phyloP scores from a whole-genome alignment of 2,329 filamentous ascomycete genomes.

The Lasiodiplodia theobromae region DNA sequence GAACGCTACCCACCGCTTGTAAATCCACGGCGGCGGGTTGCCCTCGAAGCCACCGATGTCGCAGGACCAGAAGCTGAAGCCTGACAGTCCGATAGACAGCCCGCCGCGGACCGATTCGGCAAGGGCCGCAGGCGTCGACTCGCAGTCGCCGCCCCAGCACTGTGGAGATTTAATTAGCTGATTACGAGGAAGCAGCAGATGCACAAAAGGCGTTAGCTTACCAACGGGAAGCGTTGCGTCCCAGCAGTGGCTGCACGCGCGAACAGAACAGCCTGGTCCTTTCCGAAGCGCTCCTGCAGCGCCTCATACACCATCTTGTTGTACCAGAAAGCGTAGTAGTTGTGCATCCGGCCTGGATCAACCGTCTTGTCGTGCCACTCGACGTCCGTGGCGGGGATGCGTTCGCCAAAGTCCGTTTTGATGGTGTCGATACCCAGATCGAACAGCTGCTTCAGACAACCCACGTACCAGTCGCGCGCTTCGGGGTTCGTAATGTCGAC shows the following conservation, averaged over 20 bases:
- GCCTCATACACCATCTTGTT: conserved; percentile 74
- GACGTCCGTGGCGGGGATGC: conserved; percentile 71
- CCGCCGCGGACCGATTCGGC: conserved; percentile 74
- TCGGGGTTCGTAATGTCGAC: conserved; percentile 77
- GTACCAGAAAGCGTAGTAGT: conserved; percentile 77
- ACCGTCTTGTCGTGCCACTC: conserved; percentile 66
- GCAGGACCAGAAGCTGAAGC: conserved; percentile 73
- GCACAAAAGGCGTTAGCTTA: conserved; percentile 10
- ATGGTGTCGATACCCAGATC: conserved; percentile 74
- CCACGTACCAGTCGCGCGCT: conserved; percentile 69
- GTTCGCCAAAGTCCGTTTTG: conserved; percentile 80
- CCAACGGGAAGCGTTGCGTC: conserved; percentile 71
- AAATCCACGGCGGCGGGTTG: conserved; percentile 70
- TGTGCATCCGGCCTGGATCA: conserved; percentile 76
- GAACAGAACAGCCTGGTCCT: conserved; percentile 68
- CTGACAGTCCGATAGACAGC: conserved; percentile 67
- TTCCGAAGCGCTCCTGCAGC: conserved; percentile 61
- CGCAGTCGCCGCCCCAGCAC: conserved; percentile 76
- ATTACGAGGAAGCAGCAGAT: neutral
- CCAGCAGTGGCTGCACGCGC: conserved; percentile 72
- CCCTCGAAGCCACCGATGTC: conserved; percentile 79
- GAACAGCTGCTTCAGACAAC: conserved; percentile 68
- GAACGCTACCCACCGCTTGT: conserved; percentile 82
- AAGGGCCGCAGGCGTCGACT: conserved; percentile 75
- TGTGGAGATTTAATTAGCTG: conserved; percentile 42